Base-by-base conservation (phyloP, 805 yeast genomes). In the Ogataea pignaliae region DNA sequence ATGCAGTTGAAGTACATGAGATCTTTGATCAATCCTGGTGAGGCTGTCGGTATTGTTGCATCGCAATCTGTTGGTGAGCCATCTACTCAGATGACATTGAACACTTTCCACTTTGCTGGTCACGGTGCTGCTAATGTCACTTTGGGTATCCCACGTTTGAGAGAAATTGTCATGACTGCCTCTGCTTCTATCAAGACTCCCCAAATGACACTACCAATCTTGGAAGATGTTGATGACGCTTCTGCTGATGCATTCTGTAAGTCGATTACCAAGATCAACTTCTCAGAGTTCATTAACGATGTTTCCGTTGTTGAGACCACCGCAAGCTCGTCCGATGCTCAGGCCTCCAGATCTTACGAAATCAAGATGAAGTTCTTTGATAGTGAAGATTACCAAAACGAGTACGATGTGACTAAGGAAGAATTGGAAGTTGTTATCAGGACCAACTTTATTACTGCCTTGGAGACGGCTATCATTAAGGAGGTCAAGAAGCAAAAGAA, bases 81-180 rank as follows among this genome's bases (percentile, higher is more conserved):
- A 41, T 88, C 97, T 4, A 93, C 99, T 3, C 99, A 93, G 73
- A 93, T 93, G 99, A 93, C 99, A 14, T 78, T 85, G 61, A 85
- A 85, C 63, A 85, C 95, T 47, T 91, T 91, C 88, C 99, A 93
- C 74, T 93, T 93, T 62, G 99, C 99, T 57, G 99, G 99, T 66
- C 99, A 95, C 72, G 99, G 99, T 81, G 99, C 99, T 46, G 99
- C 99, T 37, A 93, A 93, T 69, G 99, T 93, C 52, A 93, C 99
- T 0, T 76, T 93, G 59, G 99, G 99, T 85, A 93, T 93, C 63
- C 99, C 99, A 35, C 96, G 99, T 80, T 83, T 93, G 88, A 85
- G 99, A 80, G 99, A 93, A 78, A 93, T 93, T 67, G 89, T 93
- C 64, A 93, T 93, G 99, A 95, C 99, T 11, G 99, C 99, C 16